Base-by-base conservation (phyloP, 2,329 filamentous ascomycete species). In the Ceratocystiopsis minuta region DNA sequence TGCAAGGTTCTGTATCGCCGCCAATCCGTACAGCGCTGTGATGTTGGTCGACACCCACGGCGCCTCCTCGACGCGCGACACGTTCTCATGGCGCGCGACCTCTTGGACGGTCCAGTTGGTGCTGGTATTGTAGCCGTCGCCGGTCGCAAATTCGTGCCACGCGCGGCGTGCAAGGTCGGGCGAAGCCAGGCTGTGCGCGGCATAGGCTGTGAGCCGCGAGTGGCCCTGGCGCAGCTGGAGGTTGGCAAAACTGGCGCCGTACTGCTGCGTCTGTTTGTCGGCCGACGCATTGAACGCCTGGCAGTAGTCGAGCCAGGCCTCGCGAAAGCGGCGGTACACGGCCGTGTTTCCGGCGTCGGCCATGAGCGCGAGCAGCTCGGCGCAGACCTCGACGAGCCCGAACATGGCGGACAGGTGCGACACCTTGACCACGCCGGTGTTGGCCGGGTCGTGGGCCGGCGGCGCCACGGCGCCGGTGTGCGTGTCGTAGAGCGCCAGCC, bases 251-350 rank as follows among this genome's bases (percentile, higher is more conserved):
- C 55, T 54, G 1, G 52, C 51, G 7, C 72, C 72, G 46, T 75
- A 77, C 0, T 69, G 62, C 1, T 63, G 60, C 2, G 50, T 53
- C 52, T 77, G 72, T 54, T 74, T 68, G 0, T 56, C 61, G 0
- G 55, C 53, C 0, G 60, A 50, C 0, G 68, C 71, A 10, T 61
- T 59, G 49, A 71, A 77, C 54, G 72, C 74, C 51, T 66, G 67
- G 50, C 69, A 72, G 54, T 77, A 77, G 39, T 75, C 72, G 2
- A 75, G 55, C 65, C 70, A 77, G 0, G 64, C 68, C 7, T 65
- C 53, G 39, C 67, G 59, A 51, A 77, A 75, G n/a, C 17, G 24
- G 24, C 24, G 24, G 24, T 31, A 31, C 24, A 12, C 12, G 6
- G 24, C 6, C 6, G 24, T 31, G 24, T 31, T 31, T 6, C 24